These are phyloP conservation scores for Metarhizium album DNA, from an alignment of 2,329 filamentous ascomycete genomes.

Conservation along the genomic window DNA sequence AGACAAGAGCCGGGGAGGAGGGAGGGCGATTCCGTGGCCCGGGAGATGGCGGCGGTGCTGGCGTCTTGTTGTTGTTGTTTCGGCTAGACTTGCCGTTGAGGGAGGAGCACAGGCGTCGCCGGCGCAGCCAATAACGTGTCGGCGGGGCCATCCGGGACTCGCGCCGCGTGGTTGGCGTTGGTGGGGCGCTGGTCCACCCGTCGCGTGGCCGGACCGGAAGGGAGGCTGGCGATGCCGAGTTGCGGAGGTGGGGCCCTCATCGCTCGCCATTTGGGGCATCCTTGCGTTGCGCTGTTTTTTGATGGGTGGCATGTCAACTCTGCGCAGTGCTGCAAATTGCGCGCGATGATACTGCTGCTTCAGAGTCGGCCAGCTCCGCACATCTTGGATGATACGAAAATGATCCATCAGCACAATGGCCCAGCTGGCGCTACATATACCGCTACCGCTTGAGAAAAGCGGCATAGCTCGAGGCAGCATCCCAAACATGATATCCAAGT, in stretches of 20 bases:
- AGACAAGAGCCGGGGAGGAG: not conserved
- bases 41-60: no score
- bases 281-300: not conserved
- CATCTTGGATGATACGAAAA: not conserved
- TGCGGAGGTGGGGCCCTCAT: no score
- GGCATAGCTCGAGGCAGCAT: not conserved
- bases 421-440: not conserved
- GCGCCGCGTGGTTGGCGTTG: not conserved
- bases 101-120: not conserved
- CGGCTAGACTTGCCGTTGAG: not conserved
- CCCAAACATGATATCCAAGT: not conserved
- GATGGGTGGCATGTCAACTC: no score
- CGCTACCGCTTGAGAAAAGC: not conserved
- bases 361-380: not conserved
- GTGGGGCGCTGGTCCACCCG: not conserved
- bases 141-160: not conserved
- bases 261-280: no score
- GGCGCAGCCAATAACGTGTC: not conserved
- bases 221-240: not conserved
- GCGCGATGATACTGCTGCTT: no score
- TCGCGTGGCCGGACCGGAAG: not conserved
- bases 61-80: not conserved
- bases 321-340: no score
- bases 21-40: not conserved
- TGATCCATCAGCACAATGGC: not conserved